These are phyloP conservation scores for Eimeria maxima DNA, from an alignment of 169 alveolate genomes.

Conservation along the genomic window DNA sequence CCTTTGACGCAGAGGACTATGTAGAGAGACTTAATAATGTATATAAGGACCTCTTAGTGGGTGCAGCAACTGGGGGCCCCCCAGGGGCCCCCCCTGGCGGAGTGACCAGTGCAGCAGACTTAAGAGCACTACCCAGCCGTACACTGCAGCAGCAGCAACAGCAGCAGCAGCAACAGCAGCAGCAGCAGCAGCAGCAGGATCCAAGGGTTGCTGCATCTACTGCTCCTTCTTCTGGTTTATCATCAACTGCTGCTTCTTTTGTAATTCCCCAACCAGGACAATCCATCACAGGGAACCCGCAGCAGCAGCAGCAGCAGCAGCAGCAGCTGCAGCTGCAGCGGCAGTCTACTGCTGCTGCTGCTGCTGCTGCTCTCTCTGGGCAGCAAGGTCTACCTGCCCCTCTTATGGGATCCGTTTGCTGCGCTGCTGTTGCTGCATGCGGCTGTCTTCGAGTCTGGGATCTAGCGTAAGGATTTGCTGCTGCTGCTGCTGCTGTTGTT, in stretches of 20 bases:
- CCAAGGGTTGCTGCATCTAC: background rate
- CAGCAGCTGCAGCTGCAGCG: slow-evolving; percentile 9
- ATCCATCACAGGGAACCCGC: background rate
- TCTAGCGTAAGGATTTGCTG: background rate
- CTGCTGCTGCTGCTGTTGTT: slow-evolving; percentile 79
- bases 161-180: slow-evolving; percentile 31
- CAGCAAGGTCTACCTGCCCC: slow-evolving; percentile 19
- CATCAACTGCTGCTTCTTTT: background rate
- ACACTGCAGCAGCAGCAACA: background rate
- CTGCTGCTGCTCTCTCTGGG: slow-evolving; percentile 16
- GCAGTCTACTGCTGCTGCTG: slow-evolving; percentile 34
- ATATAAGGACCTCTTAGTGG: background rate
- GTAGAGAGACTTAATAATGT: background rate
- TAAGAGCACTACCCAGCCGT: background rate
- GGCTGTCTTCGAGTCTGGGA: slow-evolving; percentile 54
- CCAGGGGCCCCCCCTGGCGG: slow-evolving; percentile 15
- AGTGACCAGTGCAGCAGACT: background rate
- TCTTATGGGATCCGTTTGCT: slow-evolving; percentile 30
- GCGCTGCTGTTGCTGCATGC: slow-evolving; percentile 68
- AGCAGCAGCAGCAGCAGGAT: slow-evolving; percentile 51
- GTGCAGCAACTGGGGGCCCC: background rate
- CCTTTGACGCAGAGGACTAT: slow-evolving; percentile 18
- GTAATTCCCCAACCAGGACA: background rate
- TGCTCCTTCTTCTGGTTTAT: background rate
- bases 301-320: too few relatives aligned